A percentile compares a stretch with the other conserved stretches of the same genome.
These are phyloP conservation scores for Paramecium tetraurelia DNA, from an alignment of 73 alveolate genomes.

Conservation along the genomic window DNA sequence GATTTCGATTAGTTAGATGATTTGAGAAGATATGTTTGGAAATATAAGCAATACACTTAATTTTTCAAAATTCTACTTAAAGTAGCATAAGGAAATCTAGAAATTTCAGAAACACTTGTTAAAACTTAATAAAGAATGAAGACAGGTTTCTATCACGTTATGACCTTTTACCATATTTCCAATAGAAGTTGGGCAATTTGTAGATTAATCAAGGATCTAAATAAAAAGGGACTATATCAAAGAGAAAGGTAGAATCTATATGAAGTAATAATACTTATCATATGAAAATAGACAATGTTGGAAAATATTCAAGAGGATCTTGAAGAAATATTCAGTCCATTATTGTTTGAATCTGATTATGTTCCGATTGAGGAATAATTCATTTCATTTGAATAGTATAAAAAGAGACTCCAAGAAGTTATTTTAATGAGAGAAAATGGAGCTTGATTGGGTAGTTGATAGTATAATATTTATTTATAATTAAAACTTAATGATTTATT, in stretches of 20 bases:
- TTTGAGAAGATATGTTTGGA: conserved; percentile 39
- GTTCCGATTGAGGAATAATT: neutral
- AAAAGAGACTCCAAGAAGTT: neutral
- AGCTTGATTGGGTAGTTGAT: neutral
- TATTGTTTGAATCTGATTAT: neutral
- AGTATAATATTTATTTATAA: neutral
- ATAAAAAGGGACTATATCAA: conserved; percentile 8
- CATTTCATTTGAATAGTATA: neutral
- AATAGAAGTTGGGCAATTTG: conserved; percentile 32
- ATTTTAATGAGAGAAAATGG: neutral
- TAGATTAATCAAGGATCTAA: conserved; percentile 16
- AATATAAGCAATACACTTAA: neutral
- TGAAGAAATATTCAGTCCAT: neutral
- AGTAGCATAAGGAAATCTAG: neutral
- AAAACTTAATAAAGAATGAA: neutral
- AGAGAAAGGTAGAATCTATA: neutral
- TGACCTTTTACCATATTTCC: conserved; percentile 39
- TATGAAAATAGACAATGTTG: neutral
- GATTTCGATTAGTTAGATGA: neutral
- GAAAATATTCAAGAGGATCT: neutral
- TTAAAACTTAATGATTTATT: neutral
- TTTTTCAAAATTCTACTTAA: conserved; percentile 24
- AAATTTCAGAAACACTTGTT: neutral
- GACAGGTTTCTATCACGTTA: neutral
- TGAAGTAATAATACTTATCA: neutral